phyloP scores from a whole-genome alignment of 2,329 filamentous ascomycete genomes.

The Scortechinia acanthostroma region DNA sequence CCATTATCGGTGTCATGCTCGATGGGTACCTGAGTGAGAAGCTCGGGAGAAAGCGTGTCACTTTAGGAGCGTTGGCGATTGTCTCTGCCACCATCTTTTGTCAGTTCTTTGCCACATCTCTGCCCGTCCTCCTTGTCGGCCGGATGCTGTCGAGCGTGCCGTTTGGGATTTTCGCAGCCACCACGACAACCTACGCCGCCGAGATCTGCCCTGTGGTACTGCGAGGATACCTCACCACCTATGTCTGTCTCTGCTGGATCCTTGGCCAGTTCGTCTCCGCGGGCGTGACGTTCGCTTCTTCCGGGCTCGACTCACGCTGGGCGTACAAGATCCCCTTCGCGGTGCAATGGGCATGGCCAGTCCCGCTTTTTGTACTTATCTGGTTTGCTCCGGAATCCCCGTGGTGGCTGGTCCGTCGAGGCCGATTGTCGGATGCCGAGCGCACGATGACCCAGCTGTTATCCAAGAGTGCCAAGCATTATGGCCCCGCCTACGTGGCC shows the following conservation, averaged over 20 bases:
- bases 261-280: constrained; percentile 32
- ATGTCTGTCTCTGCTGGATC: constrained; percentile 33
- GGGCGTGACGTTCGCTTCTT: constrained; percentile 27
- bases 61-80: constrained; percentile 31
- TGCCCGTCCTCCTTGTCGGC: constrained; percentile 2
- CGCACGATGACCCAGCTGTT: no score
- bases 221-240: constrained; percentile 31
- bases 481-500: no score
- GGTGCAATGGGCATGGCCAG: constrained; percentile 28
- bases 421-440: no score
- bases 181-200: constrained; percentile 30
- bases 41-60: constrained; percentile 33
- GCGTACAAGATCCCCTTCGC: constrained; percentile 21
- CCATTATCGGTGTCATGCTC: constrained; percentile 27
- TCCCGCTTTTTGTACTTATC: constrained; percentile 19
- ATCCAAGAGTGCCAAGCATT: no score
- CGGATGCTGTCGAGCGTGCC: constrained; percentile 18
- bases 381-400: constrained; percentile 26
- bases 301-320: constrained; percentile 25
- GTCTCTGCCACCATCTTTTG: constrained; percentile 24
- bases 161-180: constrained; percentile 36
- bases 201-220: constrained; percentile 32
- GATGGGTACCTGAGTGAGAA: constrained; percentile 30
- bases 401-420: no score
- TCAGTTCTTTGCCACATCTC: not conserved